Evolutionary conservation across 176 grass and related monocot genomes (phyloP).

Genomic region (Tuctoria greenei): DNA sequence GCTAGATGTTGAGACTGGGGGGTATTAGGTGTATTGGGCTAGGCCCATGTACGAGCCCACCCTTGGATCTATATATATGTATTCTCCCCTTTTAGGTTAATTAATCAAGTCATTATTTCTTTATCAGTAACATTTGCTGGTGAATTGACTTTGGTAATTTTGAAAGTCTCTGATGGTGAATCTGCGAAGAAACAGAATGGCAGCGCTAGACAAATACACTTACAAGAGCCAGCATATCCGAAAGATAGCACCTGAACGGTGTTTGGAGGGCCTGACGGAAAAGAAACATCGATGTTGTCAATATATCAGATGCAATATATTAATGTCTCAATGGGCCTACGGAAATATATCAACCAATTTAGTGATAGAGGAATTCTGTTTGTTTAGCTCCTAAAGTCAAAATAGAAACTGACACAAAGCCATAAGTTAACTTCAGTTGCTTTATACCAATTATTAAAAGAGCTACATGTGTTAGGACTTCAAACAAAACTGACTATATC

Average conservation of each 20-base stretch:
- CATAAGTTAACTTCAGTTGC: neutral
- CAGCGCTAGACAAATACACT: conserved; percentile 22
- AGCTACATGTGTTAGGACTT: neutral
- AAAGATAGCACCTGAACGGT: conserved; percentile 75
- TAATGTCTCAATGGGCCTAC: neutral
- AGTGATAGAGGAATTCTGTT: neutral
- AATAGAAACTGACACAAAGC: neutral
- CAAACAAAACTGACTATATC: neutral
- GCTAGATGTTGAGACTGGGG: no score
- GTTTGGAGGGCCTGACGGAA: conserved; percentile 63
- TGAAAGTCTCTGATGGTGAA: neutral
- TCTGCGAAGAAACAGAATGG: neutral
- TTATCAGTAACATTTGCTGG: neutral
- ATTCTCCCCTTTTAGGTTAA: no score
- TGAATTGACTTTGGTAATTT: neutral
- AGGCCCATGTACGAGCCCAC: no score
- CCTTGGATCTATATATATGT: no score
- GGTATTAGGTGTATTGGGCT: no score
- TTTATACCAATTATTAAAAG: neutral
- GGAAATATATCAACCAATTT: neutral
- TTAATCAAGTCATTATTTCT: no score
- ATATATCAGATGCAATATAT: neutral
- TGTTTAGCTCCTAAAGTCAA: neutral
- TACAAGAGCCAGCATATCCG: conserved; percentile 82
- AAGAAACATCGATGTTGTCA: neutral